Evolutionary conservation across 306 rosid species (phyloP).

Genomic region (Cajanus cajan): DNA sequence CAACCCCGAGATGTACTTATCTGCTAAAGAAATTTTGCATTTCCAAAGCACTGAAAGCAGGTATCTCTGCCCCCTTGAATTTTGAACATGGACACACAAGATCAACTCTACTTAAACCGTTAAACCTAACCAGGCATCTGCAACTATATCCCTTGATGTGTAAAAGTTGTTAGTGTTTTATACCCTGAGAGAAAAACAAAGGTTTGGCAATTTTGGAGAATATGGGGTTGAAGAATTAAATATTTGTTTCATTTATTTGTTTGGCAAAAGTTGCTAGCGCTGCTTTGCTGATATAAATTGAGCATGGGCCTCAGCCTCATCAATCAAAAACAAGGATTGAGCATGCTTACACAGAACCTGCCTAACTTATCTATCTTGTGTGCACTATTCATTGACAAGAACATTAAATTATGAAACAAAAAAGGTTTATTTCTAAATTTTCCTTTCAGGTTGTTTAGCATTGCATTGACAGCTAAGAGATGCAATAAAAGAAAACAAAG

Average conservation of each 20-base stretch:
- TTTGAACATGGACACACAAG: slow-evolving; percentile 27
- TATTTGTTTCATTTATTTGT: slow-evolving; percentile 3
- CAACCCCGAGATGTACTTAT: slow-evolving; percentile 16
- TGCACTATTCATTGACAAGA: slow-evolving; percentile 52
- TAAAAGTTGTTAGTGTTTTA: not conserved
- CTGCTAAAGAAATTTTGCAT: slow-evolving; percentile 9
- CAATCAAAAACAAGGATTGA: slow-evolving; percentile 40
- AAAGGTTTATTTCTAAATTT: slow-evolving; percentile 39
- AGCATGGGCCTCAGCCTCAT: slow-evolving; percentile 47
- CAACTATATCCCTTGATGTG: slow-evolving; percentile 4
- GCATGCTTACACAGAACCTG: slow-evolving; percentile 43
- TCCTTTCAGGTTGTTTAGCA: slow-evolving; percentile 53
- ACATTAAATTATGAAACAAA: slow-evolving; percentile 40
- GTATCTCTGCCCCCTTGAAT: slow-evolving; percentile 9
- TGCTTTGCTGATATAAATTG: slow-evolving; percentile 34
- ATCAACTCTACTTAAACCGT: slow-evolving; percentile 14
- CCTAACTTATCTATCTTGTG: slow-evolving; percentile 48
- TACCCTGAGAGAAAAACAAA: not conserved
- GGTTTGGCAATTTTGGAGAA: slow-evolving; percentile 2
- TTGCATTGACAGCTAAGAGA: slow-evolving; percentile 50
- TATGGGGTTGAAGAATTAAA: not conserved
- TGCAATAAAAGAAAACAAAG: slow-evolving; percentile 20
- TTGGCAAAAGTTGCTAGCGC: slow-evolving; percentile 20
- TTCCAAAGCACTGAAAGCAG: slow-evolving; percentile 38
- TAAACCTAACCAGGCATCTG: slow-evolving; percentile 13